Evolutionary conservation across 2,329 filamentous ascomycete species (phyloP), one percentile per base, ranked within the genome.

Genomic region (Diplodia mutila): DNA sequence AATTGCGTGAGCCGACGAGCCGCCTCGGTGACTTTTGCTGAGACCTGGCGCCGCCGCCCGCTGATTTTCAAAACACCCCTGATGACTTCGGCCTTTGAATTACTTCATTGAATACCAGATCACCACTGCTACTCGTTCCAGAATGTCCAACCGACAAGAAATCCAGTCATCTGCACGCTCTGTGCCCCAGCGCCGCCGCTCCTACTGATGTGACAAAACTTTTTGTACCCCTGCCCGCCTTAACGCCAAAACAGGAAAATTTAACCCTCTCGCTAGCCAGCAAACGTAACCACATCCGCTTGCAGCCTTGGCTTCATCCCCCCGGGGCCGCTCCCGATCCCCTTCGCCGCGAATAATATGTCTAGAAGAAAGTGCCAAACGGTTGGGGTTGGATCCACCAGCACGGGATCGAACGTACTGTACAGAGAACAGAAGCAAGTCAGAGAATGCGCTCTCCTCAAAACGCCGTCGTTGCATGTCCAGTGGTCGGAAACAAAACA

Each of bases 161-260:
- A 49, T 51, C 59, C 59, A 63, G 59, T 51, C n/a, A 52, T 49
- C 34, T 25, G 46, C 59, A 25, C n/a, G 18, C 29, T 52, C n/a
- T 16, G 34, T 63, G 42, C 59, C 46, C 59, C 59, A 37, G 46
- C 59, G 59, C 59, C 59, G 25, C n/a, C 59, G 59, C 59, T 63
- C 42, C 37, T 25, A 25, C 59, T 61, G 59, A 16, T 37, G n/a
- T 63, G 59, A 63, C 59, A 63, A 48, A 63, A 29, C 32, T 32
- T 63, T 63, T 63, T 63, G 12, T 37, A n/a, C 46, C 59, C 59
- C 14, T 51, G 46, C 39, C 42, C 59, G 16, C 59, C 42, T 12
- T 21, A 51, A 63, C 59, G 59, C 59, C 59, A 23, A 37, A 51
- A 37, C 29, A 63, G 59, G 59, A 63, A 63, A 63, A 52, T 63